A percentile compares a stretch with the other conserved stretches of the same genome.
Evolutionary conservation across 1,284 basidiomycete species (phyloP).

Genomic region (Trichosporon coremiiforme): DNA sequence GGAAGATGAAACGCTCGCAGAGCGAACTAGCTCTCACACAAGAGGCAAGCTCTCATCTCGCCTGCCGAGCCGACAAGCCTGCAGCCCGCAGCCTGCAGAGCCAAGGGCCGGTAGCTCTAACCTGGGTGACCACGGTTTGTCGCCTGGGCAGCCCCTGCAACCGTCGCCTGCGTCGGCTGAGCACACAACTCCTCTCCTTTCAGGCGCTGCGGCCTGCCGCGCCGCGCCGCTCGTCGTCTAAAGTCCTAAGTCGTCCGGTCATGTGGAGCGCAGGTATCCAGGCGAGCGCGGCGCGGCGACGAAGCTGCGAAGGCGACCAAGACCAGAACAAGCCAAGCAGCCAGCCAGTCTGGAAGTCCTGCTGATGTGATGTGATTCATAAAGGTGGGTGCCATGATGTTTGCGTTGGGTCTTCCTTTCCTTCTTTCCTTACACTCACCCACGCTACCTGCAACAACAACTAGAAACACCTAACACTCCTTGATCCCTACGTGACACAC

Average conservation of each 20-base stretch:
- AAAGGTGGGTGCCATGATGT: constrained; percentile 13
- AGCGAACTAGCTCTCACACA: constrained; percentile 5
- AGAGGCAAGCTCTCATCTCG: background rate
- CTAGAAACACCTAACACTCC: constrained; percentile 6
- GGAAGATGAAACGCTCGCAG: constrained; percentile 5
- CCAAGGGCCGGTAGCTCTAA: constrained; percentile 8
- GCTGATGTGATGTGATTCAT: constrained; percentile 9
- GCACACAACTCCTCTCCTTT: background rate
- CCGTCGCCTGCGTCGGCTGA: constrained; percentile 1
- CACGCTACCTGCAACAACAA: background rate
- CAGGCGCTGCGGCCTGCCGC: background rate
- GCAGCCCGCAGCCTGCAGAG: background rate
- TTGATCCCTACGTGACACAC: constrained; percentile 13
- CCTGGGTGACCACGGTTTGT: background rate
- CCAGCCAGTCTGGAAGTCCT: background rate
- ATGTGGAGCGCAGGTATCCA: constrained; percentile 13
- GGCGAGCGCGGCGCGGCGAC: constrained; percentile 12
- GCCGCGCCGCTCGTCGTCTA: constrained; percentile 2
- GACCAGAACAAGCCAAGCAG: background rate
- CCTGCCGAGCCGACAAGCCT: constrained; percentile 4
- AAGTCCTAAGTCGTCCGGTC: constrained; percentile 11
- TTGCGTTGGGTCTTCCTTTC: constrained; percentile 14
- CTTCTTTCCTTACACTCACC: constrained; percentile 5
- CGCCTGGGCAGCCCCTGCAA: background rate
- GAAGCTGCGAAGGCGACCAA: background rate